A percentile compares a stretch with the other conserved stretches of the same genome.
Conservation (phyloP, 2,329 filamentous ascomycete species). For the Fusarium pseudonygamai region DNA sequence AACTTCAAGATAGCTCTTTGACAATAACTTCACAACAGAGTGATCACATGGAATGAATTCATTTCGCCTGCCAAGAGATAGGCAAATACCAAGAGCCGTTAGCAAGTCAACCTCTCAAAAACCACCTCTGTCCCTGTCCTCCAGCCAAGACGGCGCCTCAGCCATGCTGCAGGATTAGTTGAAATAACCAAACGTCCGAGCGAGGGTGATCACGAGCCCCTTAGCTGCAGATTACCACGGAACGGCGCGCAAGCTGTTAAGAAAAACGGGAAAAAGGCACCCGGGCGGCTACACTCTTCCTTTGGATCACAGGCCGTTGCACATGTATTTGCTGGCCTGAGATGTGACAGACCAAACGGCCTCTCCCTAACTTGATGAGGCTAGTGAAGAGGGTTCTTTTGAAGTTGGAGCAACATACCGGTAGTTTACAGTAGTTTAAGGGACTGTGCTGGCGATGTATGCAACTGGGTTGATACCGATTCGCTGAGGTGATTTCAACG, state of each 20-base stretch:
- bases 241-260: constrained; percentile 16
- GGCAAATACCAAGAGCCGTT: background rate
- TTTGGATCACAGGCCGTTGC: constrained; percentile 16
- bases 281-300: background rate
- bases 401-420: background rate
- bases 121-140: background rate
- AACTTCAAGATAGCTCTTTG: background rate
- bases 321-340: background rate
- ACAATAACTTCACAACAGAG: background rate
- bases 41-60: background rate
- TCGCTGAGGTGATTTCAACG: constrained; percentile 5
- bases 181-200: constrained; percentile 7
- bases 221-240: constrained; percentile 12
- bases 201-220: background rate
- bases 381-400: constrained; percentile 22
- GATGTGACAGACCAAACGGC: constrained; percentile 7
- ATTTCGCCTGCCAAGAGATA: background rate
- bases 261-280: background rate
- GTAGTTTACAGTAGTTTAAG: constrained; percentile 5
- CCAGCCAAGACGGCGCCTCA: background rate
- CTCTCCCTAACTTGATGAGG: constrained; percentile 12
- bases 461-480: constrained; percentile 20
- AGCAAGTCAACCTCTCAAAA: background rate
- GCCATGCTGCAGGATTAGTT: constrained; percentile 14
- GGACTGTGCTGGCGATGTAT: constrained; percentile 10